A percentile compares a stretch with the other conserved stretches of the same genome.
phyloP scores from a whole-genome alignment of 2,329 filamentous ascomycete species.

The Xenosphaeropsis pyriputrescens region DNA sequence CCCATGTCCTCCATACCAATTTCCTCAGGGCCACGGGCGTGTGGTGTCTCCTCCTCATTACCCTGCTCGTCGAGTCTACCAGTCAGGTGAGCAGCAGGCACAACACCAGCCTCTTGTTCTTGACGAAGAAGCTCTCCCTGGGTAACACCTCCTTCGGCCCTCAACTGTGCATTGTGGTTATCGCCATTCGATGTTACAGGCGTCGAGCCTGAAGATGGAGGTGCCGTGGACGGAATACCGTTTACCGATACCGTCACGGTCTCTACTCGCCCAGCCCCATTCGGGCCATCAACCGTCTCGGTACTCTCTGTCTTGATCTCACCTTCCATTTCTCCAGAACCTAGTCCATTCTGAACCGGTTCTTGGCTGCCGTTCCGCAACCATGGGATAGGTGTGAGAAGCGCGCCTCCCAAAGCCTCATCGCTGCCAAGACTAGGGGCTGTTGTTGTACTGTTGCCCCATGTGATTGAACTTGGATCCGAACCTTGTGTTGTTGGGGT shows the following conservation, averaged over 20 bases:
- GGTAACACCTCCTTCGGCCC: slow-evolving; percentile 42
- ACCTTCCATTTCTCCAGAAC: slow-evolving; percentile 32
- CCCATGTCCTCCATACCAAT: slow-evolving; percentile 83
- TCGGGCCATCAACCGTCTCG: slow-evolving; percentile 68
- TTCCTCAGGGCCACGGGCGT: slow-evolving; percentile 71
- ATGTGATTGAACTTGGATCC: slow-evolving; percentile 21
- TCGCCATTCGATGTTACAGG: slow-evolving; percentile 10
- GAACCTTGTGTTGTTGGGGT: slow-evolving; percentile 19
- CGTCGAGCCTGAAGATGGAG: neutral
- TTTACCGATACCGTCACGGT: slow-evolving; percentile 68
- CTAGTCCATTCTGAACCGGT: slow-evolving; percentile 15
- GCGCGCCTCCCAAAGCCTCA: slow-evolving; percentile 76
- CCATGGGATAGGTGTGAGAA: slow-evolving; percentile 93
- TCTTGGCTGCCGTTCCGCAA: slow-evolving; percentile 25
- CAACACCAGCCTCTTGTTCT: slow-evolving; percentile 70
- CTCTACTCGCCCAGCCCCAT: slow-evolving; percentile 65
- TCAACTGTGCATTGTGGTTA: slow-evolving; percentile 8
- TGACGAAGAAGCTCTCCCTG: slow-evolving; percentile 78
- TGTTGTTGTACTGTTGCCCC: slow-evolving; percentile 27
- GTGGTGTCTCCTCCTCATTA: slow-evolving; percentile 50
- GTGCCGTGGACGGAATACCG: slow-evolving; percentile 36
- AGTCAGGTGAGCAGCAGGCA: slow-evolving; percentile 47
- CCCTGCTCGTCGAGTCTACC: slow-evolving; percentile 17
- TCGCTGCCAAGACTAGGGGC: slow-evolving; percentile 55
- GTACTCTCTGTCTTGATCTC: slow-evolving; percentile 60